Evolutionary conservation across 2,329 filamentous ascomycete genomes (phyloP).

Genomic region (Karstenula rhodostoma): DNA sequence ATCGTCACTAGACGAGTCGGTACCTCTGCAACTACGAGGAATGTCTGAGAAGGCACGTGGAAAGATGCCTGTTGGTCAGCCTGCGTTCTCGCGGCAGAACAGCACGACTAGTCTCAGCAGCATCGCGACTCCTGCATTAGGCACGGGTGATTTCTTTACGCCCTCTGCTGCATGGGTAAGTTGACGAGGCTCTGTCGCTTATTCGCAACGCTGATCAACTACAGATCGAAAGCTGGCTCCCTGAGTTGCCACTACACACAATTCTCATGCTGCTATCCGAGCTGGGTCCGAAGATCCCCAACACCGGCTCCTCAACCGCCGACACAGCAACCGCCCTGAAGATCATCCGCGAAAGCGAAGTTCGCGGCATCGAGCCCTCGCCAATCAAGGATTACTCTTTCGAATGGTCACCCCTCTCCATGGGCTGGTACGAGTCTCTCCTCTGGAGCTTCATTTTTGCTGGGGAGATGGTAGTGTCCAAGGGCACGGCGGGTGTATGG

Average conservation of each 20-base stretch:
- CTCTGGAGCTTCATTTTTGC: slow-evolving; percentile 94
- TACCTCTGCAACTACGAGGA: slow-evolving; percentile 82
- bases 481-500: slow-evolving; percentile 91
- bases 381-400: slow-evolving; percentile 85
- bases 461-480: slow-evolving; percentile 85
- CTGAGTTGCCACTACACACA: slow-evolving; percentile 87
- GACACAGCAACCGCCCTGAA: slow-evolving; percentile 52
- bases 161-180: slow-evolving; percentile 78
- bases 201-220: slow-evolving; percentile 28
- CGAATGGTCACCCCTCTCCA: slow-evolving; percentile 87
- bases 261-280: slow-evolving; percentile 77
- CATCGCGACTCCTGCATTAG: slow-evolving; percentile 66
- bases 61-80: slow-evolving; percentile 87
- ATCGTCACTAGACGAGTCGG: slow-evolving; percentile 75
- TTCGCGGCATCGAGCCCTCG: slow-evolving; percentile 77
- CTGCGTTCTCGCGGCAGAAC: slow-evolving; percentile 88
- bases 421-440: slow-evolving; percentile 96
- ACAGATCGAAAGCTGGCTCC: slow-evolving; percentile 91
- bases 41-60: slow-evolving; percentile 98
- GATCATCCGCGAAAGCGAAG: slow-evolving; percentile 66
- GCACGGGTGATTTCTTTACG: slow-evolving; percentile 71
- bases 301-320: slow-evolving; percentile 50
- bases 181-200: slow-evolving; percentile 4
- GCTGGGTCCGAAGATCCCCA: slow-evolving; percentile 61
- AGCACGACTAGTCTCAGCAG: slow-evolving; percentile 82